Evolutionary conservation across 2,329 filamentous ascomycete species (phyloP).

Genomic region (Fusarium sp.): DNA sequence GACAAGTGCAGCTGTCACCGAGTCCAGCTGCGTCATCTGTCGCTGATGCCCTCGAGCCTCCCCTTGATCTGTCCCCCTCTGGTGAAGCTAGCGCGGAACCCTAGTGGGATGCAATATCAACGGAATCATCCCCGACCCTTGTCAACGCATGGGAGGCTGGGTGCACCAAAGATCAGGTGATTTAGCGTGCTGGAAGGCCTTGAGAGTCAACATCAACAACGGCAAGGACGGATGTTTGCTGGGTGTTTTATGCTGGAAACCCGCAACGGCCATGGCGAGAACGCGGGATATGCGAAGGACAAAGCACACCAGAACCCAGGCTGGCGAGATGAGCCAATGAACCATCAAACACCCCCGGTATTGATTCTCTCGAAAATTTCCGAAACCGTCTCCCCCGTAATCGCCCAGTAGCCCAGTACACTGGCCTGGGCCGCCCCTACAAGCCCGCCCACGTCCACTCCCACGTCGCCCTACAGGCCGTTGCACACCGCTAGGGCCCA

Average conservation of each 20-base stretch:
- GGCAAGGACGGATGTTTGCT: neutral
- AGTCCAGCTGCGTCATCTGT: constrained; percentile 19
- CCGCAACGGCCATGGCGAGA: neutral
- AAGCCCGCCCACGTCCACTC: neutral
- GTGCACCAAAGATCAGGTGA: constrained; percentile 42
- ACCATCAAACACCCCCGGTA: neutral
- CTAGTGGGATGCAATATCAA: constrained; percentile 40
- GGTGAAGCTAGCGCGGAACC: constrained; percentile 36
- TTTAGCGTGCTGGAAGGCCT: constrained; percentile 33
- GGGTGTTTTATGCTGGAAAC: neutral
- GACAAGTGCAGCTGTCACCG: constrained; percentile 15
- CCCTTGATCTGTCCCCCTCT: constrained; percentile 31
- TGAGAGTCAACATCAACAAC: constrained; percentile 13
- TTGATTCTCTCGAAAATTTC: constrained; percentile 7
- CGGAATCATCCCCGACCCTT: constrained; percentile 42
- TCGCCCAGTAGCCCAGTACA: constrained; percentile 11
- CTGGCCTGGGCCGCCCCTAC: constrained; percentile 11
- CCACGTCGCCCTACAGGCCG: constrained; percentile 2
- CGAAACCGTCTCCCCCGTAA: constrained; percentile 6
- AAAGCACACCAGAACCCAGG: neutral
- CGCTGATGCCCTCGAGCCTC: constrained; percentile 24
- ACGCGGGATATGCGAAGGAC: neutral
- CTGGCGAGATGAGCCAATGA: neutral
- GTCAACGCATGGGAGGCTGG: constrained; percentile 33
- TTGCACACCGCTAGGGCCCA: constrained; percentile 26